These are phyloP conservation scores for Phylloporus sp. DNA, from an alignment of 1,284 basidiomycete species.

Conservation along the genomic window DNA sequence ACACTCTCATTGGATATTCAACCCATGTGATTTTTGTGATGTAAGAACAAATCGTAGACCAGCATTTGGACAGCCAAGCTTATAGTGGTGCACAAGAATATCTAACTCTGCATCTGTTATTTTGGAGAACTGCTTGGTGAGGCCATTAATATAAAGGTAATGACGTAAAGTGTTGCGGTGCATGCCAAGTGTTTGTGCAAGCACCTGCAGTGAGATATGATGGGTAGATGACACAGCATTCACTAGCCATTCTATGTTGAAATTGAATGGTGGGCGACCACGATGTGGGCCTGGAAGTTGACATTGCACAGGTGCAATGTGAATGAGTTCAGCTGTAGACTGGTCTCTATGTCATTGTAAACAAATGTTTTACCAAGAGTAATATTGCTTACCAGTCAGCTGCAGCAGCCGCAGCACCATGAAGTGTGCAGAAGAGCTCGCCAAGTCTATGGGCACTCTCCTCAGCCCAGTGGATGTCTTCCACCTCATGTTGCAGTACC, in stretches of 20 bases:
- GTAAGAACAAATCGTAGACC: background rate
- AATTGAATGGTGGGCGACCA: background rate
- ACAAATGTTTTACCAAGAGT: too few species aligned
- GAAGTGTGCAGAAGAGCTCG: background rate
- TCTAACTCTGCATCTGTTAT: slow-evolving; percentile 8
- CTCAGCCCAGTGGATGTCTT: background rate
- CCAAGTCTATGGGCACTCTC: background rate
- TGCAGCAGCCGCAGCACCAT: background rate
- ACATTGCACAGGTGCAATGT: background rate
- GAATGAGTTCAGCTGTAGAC: background rate
- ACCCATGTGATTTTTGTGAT: background rate
- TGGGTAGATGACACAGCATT: background rate
- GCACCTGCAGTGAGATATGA: background rate
- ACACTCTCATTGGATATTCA: background rate
- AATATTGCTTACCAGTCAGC: background rate
- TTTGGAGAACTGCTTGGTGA: slow-evolving; percentile 5
- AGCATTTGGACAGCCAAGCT: background rate
- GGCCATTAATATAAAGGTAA: background rate
- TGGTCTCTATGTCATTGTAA: too few species aligned
- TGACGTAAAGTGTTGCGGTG: slow-evolving; percentile 8
- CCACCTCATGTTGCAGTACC: slow-evolving; percentile 14
- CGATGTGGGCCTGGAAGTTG: background rate
- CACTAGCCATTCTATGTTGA: background rate
- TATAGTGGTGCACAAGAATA: background rate
- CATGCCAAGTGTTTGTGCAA: slow-evolving; percentile 1